A percentile compares a stretch with the other conserved stretches of the same genome.
phyloP scores from a whole-genome alignment of 257 asterid species.

The Forsythia viridissima region DNA sequence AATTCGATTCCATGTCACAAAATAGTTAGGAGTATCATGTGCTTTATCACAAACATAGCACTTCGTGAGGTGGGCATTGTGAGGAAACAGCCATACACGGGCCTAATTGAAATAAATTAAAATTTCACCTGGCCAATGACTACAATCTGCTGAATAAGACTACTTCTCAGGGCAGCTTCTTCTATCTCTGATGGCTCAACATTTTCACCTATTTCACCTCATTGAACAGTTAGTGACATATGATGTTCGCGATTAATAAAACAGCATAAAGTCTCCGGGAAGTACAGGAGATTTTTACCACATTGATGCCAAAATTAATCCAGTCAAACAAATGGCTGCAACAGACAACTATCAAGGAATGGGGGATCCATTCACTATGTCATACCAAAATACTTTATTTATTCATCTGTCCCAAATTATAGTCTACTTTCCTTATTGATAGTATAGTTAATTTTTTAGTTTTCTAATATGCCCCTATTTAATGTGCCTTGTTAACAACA shows the following conservation, averaged over 20 bases:
- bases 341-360: neutral
- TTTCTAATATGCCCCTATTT: too few species aligned
- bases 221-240: neutral
- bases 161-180: conserved; percentile 88
- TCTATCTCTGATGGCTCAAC: conserved; percentile 92
- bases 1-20: conserved; percentile 11
- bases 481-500: too few species aligned
- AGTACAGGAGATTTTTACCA: neutral
- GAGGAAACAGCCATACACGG: neutral
- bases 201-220: conserved; percentile 69
- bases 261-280: neutral
- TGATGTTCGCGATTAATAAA: neutral
- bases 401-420: too few species aligned
- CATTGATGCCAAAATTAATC: neutral
- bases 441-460: too few species aligned
- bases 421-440: too few species aligned
- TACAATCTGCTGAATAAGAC: conserved; percentile 78
- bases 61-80: neutral
- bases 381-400: neutral
- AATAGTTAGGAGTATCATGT: neutral
- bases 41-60: neutral
- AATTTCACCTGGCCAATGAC: conserved; percentile 82
- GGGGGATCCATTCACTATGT: neutral
- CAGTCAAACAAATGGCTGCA: neutral
- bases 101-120: conserved; percentile 8